Evolutionary conservation across 495 filamentous ascomycete species (phyloP), one percentile per base, ranked within the genome.

Genomic region (Baudoinia panamericana): DNA sequence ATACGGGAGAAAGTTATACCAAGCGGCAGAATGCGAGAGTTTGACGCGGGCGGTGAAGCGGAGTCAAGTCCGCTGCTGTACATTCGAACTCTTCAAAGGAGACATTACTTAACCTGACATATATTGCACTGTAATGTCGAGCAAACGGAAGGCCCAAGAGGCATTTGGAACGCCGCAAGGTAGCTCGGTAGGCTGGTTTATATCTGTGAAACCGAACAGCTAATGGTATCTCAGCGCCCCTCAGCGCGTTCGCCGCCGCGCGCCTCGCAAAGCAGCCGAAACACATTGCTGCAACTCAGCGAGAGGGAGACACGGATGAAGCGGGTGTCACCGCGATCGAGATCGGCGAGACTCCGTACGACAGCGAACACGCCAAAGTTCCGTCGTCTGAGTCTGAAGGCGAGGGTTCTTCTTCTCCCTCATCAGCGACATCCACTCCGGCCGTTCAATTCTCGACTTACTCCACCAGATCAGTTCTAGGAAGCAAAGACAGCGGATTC

Each of bases 211-310:
- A n/a, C n/a, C n/a, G n/a, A n/a, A n/a, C n/a, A n/a, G n/a, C n/a
- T n/a, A n/a, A n/a, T n/a, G n/a, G 23, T 9, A n/a, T 19, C 12
- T 1, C 21, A 52, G 50, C 30, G n/a, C 45, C 39, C 26, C 27
- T 53, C 12, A 53, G 50, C 26, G 50, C 50, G 13, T 49, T 53
- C 32, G 50, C 50, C 5, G 50, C 50, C 5, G 46, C 50, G 5
- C 41, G 42, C 18, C 36, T 48, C 8, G 45, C 45, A 11, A 43
- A 30, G 17, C 39, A 43, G n/a, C 24, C 18, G 11, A 43, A 41
- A 1, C 28, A 32, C 21, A 15, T 30, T 4, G 27, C 28, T 21
- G 23, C 28, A 2, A 36, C n/a, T 16, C 3, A 41, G n/a, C n/a
- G n/a, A n/a, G n/a, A n/a, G n/a, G n/a, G n/a, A n/a, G n/a, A n/a